phyloP scores from a whole-genome alignment of 805 yeast species.

The Metschnikowia noctiluminum region DNA sequence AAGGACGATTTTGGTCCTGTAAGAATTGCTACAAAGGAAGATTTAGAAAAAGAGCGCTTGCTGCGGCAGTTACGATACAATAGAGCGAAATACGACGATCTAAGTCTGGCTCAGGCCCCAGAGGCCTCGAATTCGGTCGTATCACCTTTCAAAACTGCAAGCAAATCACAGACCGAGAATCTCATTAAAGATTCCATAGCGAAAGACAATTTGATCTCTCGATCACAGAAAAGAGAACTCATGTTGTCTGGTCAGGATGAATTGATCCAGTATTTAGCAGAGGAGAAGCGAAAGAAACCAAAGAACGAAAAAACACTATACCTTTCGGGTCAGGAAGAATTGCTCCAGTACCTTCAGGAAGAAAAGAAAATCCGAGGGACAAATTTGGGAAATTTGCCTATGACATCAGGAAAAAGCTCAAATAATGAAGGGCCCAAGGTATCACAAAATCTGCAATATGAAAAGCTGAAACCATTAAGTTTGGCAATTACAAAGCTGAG shows the following conservation, averaged over 20 bases:
- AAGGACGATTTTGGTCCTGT: constrained; percentile 10
- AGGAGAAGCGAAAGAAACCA: background rate
- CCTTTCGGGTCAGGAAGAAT: constrained; percentile 5
- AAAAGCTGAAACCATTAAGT: too few species aligned
- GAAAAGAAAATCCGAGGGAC: background rate
- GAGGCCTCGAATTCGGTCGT: too few species aligned
- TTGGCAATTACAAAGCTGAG: background rate
- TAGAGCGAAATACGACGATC: background rate
- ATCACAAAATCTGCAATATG: too few species aligned
- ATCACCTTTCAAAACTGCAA: too few species aligned
- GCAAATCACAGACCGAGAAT: too few species aligned
- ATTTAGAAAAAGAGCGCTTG: constrained; percentile 1
- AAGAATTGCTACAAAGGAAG: constrained; percentile 2
- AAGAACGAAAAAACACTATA: background rate
- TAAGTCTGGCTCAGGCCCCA: too few species aligned
- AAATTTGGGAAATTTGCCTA: background rate
- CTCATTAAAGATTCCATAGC: too few species aligned
- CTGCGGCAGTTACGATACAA: constrained; percentile 2
- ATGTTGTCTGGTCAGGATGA: constrained; percentile 1
- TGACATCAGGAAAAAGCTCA: background rate
- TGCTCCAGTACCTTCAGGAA: background rate
- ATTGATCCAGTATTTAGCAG: background rate
- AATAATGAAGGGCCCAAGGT: too few species aligned
- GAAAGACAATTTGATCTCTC: background rate
- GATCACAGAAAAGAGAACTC: background rate